Conservation (phyloP, 768 basidiomycete species). For the Termitomyces sp. region DNA sequence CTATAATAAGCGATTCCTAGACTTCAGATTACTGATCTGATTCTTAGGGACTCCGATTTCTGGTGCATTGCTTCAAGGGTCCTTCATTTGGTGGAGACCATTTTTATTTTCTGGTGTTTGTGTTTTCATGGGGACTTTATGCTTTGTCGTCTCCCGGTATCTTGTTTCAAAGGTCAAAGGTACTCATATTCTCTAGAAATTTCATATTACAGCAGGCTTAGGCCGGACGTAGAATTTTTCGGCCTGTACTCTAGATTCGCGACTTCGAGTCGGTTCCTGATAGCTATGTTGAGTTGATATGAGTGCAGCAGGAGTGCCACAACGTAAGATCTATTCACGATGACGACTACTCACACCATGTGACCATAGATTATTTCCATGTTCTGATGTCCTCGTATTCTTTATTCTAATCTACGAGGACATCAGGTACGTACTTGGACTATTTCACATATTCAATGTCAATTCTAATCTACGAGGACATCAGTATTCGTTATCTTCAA, state of each 20-base stretch:
- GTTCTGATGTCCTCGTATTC: too few relatives aligned
- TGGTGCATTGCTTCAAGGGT: slow-evolving; percentile 43
- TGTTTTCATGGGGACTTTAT: slow-evolving; percentile 11
- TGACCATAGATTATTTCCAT: too few relatives aligned
- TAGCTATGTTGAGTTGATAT: too few relatives aligned
- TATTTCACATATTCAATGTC: too few relatives aligned
- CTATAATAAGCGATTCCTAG: background rate
- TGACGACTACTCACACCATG: too few relatives aligned
- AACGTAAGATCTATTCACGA: too few relatives aligned
- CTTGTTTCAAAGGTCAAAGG: slow-evolving; percentile 21
- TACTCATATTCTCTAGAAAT: slow-evolving; percentile 21
- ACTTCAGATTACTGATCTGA: background rate
- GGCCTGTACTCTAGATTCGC: background rate
- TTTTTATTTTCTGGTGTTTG: slow-evolving; percentile 19
- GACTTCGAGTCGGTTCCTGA: too few relatives aligned
- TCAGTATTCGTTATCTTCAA: too few relatives aligned
- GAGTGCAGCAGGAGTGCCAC: too few relatives aligned
- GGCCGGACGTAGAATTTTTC: background rate
- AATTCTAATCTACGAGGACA: too few relatives aligned
- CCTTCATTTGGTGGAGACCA: slow-evolving; percentile 21
- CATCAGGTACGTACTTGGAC: too few relatives aligned
- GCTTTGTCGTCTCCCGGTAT: slow-evolving; percentile 19
- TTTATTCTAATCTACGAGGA: too few relatives aligned
- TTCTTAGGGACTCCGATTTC: slow-evolving; percentile 43
- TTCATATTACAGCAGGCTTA: background rate